Percentiles rank a stretch among this genome's conserved stretches.
Evolutionary conservation across 257 asterid species (phyloP).

Genomic region (Rubia yunnanensis): DNA sequence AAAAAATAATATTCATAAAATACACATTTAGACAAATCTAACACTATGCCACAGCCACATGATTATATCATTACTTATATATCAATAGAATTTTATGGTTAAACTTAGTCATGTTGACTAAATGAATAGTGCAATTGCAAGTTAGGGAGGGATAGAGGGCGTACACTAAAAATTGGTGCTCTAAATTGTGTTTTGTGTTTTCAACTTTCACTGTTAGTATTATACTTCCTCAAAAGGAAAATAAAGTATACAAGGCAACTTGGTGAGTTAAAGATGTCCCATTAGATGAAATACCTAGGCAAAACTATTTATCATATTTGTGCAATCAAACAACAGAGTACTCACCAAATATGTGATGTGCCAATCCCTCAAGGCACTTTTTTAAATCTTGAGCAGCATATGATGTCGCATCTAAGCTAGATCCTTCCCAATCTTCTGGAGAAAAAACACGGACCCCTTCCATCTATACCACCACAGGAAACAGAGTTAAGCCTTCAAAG

Average conservation of each 20-base stretch:
- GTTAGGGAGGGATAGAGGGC: too few relatives aligned
- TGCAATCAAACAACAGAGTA: conserved; percentile 10
- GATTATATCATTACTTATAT: too few relatives aligned
- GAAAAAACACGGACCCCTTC: conserved; percentile 92
- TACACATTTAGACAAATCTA: too few relatives aligned
- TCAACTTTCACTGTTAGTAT: background rate
- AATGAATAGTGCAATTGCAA: too few relatives aligned
- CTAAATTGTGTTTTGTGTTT: background rate
- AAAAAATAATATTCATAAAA: too few relatives aligned
- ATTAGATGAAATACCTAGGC: background rate
- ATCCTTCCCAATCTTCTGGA: conserved; percentile 71
- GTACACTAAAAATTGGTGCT: background rate
- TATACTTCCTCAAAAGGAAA: background rate
- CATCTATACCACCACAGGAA: conserved; percentile 45
- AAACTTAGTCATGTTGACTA: too few relatives aligned
- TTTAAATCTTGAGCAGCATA: conserved; percentile 91
- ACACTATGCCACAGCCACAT: too few relatives aligned
- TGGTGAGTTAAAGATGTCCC: background rate
- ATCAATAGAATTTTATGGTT: too few relatives aligned
- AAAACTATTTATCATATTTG: conserved; percentile 1
- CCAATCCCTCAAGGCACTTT: conserved; percentile 93
- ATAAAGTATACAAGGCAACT: background rate
- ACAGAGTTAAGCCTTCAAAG: background rate
- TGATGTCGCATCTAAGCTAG: conserved; percentile 52
- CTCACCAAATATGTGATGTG: conserved; percentile 67